Percentiles rank a stretch among this genome's conserved stretches.
Evolutionary conservation across 495 filamentous ascomycete genomes (phyloP).

Genomic region (Tuber magnatum): DNA sequence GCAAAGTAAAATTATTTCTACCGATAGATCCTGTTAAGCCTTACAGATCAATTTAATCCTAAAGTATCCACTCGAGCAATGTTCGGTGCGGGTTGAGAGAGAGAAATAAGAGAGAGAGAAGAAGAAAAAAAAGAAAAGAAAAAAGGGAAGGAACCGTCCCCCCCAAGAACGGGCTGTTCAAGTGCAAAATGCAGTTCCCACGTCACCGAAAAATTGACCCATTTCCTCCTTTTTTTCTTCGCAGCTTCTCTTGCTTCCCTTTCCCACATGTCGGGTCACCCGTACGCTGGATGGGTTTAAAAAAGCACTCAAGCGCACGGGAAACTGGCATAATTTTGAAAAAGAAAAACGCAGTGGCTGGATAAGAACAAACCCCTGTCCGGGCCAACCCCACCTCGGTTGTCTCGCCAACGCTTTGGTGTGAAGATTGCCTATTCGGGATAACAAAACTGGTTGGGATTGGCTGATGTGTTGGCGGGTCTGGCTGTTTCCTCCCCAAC

Average conservation of each 20-base stretch:
- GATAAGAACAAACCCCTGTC: slow-evolving; percentile 23
- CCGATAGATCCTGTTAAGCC: neutral
- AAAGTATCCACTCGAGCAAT: neutral
- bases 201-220: slow-evolving; percentile 24
- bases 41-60: neutral
- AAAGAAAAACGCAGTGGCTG: slow-evolving; percentile 28
- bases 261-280: slow-evolving; percentile 15
- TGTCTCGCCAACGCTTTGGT: slow-evolving; percentile 35
- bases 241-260: slow-evolving; percentile 16
- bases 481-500: slow-evolving; percentile 18
- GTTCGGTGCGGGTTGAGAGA: neutral
- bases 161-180: neutral
- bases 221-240: slow-evolving; percentile 20
- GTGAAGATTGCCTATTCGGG: slow-evolving; percentile 22
- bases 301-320: slow-evolving; percentile 6
- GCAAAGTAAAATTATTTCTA: neutral
- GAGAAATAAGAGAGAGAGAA: neutral
- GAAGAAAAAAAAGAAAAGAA: neutral
- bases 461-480: slow-evolving; percentile 23
- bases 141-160: neutral
- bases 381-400: slow-evolving; percentile 21
- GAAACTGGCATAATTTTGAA: slow-evolving; percentile 9
- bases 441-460: slow-evolving; percentile 20
- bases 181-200: slow-evolving; percentile 29
- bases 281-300: slow-evolving; percentile 8